Conservation (phyloP, 768 basidiomycete species). For the Panaeolus cyanescens region DNA sequence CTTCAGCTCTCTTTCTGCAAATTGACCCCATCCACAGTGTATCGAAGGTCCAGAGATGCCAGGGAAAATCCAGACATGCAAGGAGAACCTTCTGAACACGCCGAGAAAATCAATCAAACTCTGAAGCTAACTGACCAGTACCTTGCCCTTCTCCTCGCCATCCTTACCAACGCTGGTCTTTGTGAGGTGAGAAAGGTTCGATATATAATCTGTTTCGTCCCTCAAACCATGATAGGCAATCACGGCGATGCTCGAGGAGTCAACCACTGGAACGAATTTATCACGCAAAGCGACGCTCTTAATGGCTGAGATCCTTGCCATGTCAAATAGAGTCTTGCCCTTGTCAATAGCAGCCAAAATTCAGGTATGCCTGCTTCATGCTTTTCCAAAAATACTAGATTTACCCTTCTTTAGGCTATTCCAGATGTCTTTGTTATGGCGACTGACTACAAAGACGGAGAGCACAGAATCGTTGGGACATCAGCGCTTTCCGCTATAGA, state of each 20-base stretch:
- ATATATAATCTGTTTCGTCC: background rate
- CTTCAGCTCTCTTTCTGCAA: background rate
- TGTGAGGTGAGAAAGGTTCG: slow-evolving; percentile 65
- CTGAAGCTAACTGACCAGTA: slow-evolving; percentile 93
- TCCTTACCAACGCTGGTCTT: slow-evolving; percentile 86
- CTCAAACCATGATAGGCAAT: slow-evolving; percentile 59
- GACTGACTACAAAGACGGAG: slow-evolving; percentile 74
- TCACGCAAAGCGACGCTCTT: slow-evolving; percentile 89
- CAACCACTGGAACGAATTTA: slow-evolving; percentile 67
- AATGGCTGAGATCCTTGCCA: slow-evolving; percentile 87
- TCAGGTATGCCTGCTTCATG: slow-evolving; percentile 51
- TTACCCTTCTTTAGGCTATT: slow-evolving; percentile 56
- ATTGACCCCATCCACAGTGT: slow-evolving; percentile 47
- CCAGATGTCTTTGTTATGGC: slow-evolving; percentile 86
- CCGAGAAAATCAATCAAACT: slow-evolving; percentile 53
- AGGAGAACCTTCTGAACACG: slow-evolving; percentile 30
- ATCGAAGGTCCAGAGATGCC: slow-evolving; percentile 53
- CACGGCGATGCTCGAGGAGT: slow-evolving; percentile 82
- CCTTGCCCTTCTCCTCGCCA: slow-evolving; percentile 78
- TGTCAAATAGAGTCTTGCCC: slow-evolving; percentile 87
- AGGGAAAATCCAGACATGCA: slow-evolving; percentile 40
- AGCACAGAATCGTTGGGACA: slow-evolving; percentile 81
- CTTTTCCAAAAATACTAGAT: background rate
- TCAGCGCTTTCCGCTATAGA: slow-evolving; percentile 87
- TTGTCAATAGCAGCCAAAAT: slow-evolving; percentile 78